Conservation (phyloP, 1,284 basidiomycete genomes). For the Moesziomyces parantarcticus region DNA sequence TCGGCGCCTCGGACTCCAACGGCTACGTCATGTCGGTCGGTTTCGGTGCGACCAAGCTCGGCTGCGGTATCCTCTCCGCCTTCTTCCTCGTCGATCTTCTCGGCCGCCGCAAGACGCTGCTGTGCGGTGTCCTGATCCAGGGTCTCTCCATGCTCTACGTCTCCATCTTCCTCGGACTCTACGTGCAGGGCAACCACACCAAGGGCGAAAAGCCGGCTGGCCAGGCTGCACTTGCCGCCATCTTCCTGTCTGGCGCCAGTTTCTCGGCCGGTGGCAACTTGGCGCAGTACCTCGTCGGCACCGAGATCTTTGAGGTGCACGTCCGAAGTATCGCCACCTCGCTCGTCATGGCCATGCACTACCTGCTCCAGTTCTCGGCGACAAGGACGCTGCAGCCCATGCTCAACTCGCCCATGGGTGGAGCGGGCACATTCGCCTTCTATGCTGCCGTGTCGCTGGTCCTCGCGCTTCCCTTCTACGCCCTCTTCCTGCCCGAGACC, state of each 20-base stretch:
- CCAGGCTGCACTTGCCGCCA: slow-evolving; percentile 23
- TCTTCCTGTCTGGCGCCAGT: slow-evolving; percentile 30
- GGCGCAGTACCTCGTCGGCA: slow-evolving; percentile 31
- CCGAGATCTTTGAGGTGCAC: slow-evolving; percentile 34
- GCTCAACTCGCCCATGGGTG: slow-evolving; percentile 35
- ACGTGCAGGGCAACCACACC: slow-evolving; percentile 23
- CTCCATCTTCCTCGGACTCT: slow-evolving; percentile 29
- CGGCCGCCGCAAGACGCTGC: slow-evolving; percentile 29
- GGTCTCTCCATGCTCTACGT: slow-evolving; percentile 35
- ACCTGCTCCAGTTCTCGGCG: slow-evolving; percentile 20
- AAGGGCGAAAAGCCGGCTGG: slow-evolving; percentile 17
- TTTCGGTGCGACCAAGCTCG: slow-evolving; percentile 33
- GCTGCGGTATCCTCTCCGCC: slow-evolving; percentile 23
- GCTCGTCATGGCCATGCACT: slow-evolving; percentile 34
- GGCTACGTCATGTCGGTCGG: slow-evolving; percentile 37
- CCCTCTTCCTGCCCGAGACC: slow-evolving; percentile 36
- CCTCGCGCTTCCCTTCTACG: slow-evolving; percentile 26
- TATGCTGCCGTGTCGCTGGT: slow-evolving; percentile 25
- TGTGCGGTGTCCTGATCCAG: slow-evolving; percentile 20
- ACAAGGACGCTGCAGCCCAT: slow-evolving; percentile 27
- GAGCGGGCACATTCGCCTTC: slow-evolving; percentile 27
- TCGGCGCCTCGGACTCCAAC: slow-evolving; percentile 20
- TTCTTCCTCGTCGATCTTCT: slow-evolving; percentile 31
- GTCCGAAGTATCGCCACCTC: slow-evolving; percentile 23
- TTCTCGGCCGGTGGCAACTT: slow-evolving; percentile 35